These are phyloP conservation scores for Carallia brachiata DNA, from an alignment of 345 rosid genomes.

Conservation along the genomic window DNA sequence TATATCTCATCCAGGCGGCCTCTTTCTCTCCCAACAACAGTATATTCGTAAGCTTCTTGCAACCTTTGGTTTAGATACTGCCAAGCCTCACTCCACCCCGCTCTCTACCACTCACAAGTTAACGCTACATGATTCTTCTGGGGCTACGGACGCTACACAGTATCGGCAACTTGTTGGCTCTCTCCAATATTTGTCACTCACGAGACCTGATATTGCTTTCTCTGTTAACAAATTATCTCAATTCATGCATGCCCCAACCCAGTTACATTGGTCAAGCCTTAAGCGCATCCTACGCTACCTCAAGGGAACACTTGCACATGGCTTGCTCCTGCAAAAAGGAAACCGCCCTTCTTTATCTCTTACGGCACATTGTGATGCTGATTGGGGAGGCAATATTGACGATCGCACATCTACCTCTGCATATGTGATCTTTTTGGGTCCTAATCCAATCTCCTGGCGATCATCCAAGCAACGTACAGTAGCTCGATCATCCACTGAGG, in stretches of 20 bases:
- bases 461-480: no score
- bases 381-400: no score
- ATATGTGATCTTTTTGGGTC: no score
- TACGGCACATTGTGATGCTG: no score
- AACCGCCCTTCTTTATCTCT: no score
- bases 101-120: neutral
- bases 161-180: neutral
- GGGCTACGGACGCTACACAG: neutral
- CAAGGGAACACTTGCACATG: neutral
- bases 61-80: neutral
- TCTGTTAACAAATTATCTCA: neutral
- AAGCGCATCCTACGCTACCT: neutral
- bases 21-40: neutral
- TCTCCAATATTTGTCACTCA: neutral
- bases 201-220: neutral
- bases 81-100: neutral
- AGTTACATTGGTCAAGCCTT: neutral
- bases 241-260: neutral
- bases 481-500: no score
- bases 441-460: no score
- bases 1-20: neutral
- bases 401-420: no score
- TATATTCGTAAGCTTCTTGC: neutral
- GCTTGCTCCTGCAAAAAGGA: neutral
- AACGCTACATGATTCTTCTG: neutral